These are phyloP conservation scores for Trichosporon asahii DNA, from an alignment of 1,284 basidiomycete species.

Conservation along the genomic window DNA sequence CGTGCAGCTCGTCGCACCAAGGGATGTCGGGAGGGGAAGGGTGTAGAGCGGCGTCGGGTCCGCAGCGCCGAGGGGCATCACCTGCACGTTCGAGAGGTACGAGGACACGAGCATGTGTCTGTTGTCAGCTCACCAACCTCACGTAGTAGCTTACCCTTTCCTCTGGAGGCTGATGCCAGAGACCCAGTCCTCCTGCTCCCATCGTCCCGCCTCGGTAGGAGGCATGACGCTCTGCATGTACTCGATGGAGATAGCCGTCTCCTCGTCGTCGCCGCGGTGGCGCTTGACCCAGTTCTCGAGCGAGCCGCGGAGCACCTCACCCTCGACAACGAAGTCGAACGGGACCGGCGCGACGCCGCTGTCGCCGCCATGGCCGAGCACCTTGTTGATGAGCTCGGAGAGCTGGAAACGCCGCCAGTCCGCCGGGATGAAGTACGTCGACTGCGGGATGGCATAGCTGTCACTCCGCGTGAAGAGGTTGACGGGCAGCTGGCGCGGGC, in stretches of 20 bases:
- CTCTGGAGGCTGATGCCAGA: constrained; percentile 70
- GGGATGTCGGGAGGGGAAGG: constrained; percentile 47
- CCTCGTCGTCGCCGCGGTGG: constrained; percentile 66
- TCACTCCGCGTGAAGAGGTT: constrained; percentile 74
- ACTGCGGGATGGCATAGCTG: constrained; percentile 72
- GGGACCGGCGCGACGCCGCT: constrained; percentile 64
- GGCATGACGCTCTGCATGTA: constrained; percentile 91
- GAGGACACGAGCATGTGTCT: constrained; percentile 74
- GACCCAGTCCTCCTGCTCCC: constrained; percentile 93
- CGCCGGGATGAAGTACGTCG: constrained; percentile 90
- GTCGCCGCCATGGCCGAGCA: constrained; percentile 60
- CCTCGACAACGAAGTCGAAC: constrained; percentile 88
- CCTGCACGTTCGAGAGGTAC: constrained; percentile 71
- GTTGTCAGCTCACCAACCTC: constrained; percentile 5
- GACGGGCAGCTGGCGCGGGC: constrained; percentile 58
- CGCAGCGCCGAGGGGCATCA: constrained; percentile 58
- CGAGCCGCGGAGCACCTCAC: constrained; percentile 71
- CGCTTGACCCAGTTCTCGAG: constrained; percentile 75
- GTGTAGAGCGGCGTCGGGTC: constrained; percentile 37
- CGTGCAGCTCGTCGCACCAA: constrained; percentile 68
- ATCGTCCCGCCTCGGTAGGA: constrained; percentile 72
- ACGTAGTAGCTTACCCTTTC: constrained; percentile 59
- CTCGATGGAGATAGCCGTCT: constrained; percentile 82
- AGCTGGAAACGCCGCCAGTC: constrained; percentile 91
- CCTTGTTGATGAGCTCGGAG: constrained; percentile 96